A percentile compares a stretch with the other conserved stretches of the same genome.
These are phyloP conservation scores for Salinomyces thailandicus DNA, from an alignment of 2,329 filamentous ascomycete genomes.

Conservation along the genomic window DNA sequence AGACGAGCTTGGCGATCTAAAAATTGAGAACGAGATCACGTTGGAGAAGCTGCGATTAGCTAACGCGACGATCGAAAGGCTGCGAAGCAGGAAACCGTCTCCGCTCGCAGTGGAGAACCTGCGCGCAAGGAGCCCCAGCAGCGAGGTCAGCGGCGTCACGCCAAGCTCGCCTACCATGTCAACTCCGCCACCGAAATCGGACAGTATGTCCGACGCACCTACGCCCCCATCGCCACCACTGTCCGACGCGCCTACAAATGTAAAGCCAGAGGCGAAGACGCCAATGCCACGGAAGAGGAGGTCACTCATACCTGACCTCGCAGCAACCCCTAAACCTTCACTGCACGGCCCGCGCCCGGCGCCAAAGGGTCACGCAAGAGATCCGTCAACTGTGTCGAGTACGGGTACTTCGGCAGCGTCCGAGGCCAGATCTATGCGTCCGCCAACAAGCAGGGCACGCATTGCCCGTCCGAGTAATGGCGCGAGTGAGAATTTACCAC, in stretches of 20 bases:
- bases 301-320: constrained; percentile 43
- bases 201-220: constrained; percentile 53
- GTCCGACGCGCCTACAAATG: constrained; percentile 66
- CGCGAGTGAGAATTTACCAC: constrained; percentile 35
- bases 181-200: constrained; percentile 67
- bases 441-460: constrained; percentile 36
- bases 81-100: constrained; percentile 42
- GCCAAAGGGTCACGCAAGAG: constrained; percentile 41
- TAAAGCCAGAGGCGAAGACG: constrained; percentile 30
- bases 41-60: constrained; percentile 82
- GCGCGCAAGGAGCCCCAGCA: constrained; percentile 39
- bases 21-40: constrained; percentile 88
- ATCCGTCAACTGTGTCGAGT: constrained; percentile 42
- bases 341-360: constrained; percentile 31
- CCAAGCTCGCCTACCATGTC: constrained; percentile 82
- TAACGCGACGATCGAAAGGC: constrained; percentile 40
- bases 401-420: constrained; percentile 14
- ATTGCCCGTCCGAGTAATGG: constrained; percentile 25
- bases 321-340: constrained; percentile 44
- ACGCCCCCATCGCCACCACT: constrained; percentile 91
- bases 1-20: constrained; percentile 84
- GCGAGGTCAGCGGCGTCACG: constrained; percentile 52
- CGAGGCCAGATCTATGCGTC: constrained; percentile 24
- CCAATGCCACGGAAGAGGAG: constrained; percentile 29
- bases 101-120: constrained; percentile 34